Percentiles rank a stretch among this genome's conserved stretches.
Conservation (phyloP, 441 rosid species). For the Biscutella auriculata region DNA sequence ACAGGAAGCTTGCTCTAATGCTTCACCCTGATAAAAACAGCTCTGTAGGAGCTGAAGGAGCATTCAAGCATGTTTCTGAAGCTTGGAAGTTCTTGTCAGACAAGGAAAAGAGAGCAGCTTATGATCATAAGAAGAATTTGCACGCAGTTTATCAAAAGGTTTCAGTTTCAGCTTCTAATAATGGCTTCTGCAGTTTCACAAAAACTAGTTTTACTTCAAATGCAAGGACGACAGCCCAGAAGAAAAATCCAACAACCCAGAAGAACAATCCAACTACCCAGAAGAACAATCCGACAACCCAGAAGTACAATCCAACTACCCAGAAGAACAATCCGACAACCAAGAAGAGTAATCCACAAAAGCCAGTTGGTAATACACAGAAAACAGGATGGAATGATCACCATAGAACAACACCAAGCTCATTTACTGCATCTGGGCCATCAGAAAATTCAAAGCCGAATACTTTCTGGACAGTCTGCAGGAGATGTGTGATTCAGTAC, state of each 20-base stretch:
- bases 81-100: slow-evolving; percentile 64
- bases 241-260: slow-evolving; percentile 13
- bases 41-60: slow-evolving; percentile 55
- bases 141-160: slow-evolving; percentile 28
- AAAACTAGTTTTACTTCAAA: slow-evolving; percentile 20
- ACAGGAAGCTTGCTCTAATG: slow-evolving; percentile 49
- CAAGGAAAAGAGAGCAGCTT: slow-evolving; percentile 35
- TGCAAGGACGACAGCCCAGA: slow-evolving; percentile 14
- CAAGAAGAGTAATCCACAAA: slow-evolving; percentile 14
- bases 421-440: slow-evolving; percentile 14
- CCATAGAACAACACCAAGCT: slow-evolving; percentile 11
- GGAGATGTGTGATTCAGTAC: slow-evolving; percentile 45
- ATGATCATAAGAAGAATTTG: slow-evolving; percentile 38
- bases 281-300: slow-evolving; percentile 14
- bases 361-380: slow-evolving; percentile 8
- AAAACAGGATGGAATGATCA: slow-evolving; percentile 6
- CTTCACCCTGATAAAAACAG: slow-evolving; percentile 64
- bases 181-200: slow-evolving; percentile 31
- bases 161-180: slow-evolving; percentile 29
- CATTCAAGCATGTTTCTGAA: slow-evolving; percentile 47
- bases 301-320: slow-evolving; percentile 16
- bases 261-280: slow-evolving; percentile 12
- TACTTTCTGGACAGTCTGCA: slow-evolving; percentile 62
- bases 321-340: slow-evolving; percentile 14
- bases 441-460: slow-evolving; percentile 23